Evolutionary conservation across 202 grass and related monocot genomes (phyloP).

Genomic region (Alloteropsis angusta): DNA sequence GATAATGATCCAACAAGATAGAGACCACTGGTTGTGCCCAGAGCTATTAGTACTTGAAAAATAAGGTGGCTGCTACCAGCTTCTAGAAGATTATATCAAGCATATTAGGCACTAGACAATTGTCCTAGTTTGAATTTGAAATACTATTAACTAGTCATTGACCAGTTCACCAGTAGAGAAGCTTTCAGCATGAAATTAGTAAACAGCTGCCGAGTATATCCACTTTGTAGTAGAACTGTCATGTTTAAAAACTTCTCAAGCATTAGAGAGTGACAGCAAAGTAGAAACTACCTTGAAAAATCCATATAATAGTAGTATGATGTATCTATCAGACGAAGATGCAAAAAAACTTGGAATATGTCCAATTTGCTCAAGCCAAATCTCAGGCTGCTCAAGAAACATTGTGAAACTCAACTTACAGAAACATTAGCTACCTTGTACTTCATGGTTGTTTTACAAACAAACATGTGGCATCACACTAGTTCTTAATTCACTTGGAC

Average conservation of each 20-base stretch:
- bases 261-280: neutral
- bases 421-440: neutral
- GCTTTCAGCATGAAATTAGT: neutral
- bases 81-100: conserved; percentile 10
- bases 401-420: neutral
- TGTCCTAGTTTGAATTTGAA: no score
- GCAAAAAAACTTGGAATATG: neutral
- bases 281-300: neutral
- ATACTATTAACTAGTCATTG: neutral
- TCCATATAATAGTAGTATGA: neutral
- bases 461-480: neutral
- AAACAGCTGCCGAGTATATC: neutral
- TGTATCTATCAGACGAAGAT: neutral
- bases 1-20: neutral
- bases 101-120: neutral
- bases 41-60: neutral
- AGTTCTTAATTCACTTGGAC: neutral
- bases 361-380: neutral
- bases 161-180: neutral
- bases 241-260: neutral
- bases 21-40: neutral
- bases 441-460: neutral
- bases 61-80: neutral
- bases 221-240: neutral
- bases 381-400: neutral